A percentile compares a stretch with the other conserved stretches of the same genome.
phyloP scores from a whole-genome alignment of 1,139 yeast species.

The Blastobotrys malaysiensis region DNA sequence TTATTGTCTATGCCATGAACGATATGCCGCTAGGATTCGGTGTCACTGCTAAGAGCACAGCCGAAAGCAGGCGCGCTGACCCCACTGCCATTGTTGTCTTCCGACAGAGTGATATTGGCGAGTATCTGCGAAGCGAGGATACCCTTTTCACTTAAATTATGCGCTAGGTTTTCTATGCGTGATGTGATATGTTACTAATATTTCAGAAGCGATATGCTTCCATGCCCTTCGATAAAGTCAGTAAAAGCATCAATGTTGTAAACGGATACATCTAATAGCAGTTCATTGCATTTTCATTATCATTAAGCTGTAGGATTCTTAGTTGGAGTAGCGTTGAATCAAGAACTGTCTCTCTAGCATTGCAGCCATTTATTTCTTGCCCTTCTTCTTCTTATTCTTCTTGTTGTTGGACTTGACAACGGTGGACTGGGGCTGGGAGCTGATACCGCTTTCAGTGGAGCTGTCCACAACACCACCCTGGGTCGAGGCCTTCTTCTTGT shows the following conservation, averaged over 20 bases:
- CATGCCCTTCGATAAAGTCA: background rate
- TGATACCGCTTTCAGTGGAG: slow-evolving; percentile 41
- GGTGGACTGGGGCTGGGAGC: slow-evolving; percentile 23
- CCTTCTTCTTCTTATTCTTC: slow-evolving; percentile 49
- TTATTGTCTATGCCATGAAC: slow-evolving; percentile 81
- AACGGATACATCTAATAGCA: background rate
- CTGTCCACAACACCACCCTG: slow-evolving; percentile 70
- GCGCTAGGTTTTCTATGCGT: background rate
- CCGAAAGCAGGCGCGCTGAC: slow-evolving; percentile 78
- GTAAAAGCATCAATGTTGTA: background rate
- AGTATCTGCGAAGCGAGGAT: slow-evolving; percentile 96
- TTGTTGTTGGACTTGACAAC: slow-evolving; percentile 34
- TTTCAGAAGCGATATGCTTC: background rate
- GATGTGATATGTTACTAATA: slow-evolving; percentile 1
- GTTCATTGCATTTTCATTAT: background rate
- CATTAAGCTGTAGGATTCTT: background rate
- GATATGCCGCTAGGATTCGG: slow-evolving; percentile 96
- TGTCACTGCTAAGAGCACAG: slow-evolving; percentile 88
- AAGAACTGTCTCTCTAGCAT: no score
- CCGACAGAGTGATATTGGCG: slow-evolving; percentile 98
- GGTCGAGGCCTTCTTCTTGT: slow-evolving; percentile 41
- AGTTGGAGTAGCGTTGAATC: no score
- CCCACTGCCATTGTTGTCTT: slow-evolving; percentile 94
- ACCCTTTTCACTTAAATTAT: slow-evolving; percentile 67
- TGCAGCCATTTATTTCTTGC: slow-evolving; percentile 25